Conservation (phyloP, 2,329 filamentous ascomycete genomes). For the Pseudogymnoascus sp. region DNA sequence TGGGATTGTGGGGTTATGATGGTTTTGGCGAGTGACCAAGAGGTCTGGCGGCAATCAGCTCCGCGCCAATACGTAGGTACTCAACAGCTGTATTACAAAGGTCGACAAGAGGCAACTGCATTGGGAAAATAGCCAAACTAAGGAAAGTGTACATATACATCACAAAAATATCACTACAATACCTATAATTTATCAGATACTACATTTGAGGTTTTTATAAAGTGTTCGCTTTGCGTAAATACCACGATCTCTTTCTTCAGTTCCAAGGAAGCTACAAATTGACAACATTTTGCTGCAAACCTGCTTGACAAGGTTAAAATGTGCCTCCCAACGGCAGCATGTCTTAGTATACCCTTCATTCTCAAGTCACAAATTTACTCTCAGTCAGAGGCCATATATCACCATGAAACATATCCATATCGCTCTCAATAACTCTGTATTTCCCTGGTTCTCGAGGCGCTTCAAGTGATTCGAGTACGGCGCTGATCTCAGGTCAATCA, state of each 20-base stretch:
- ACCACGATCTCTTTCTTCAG: neutral
- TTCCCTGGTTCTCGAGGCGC: neutral
- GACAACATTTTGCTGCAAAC: neutral
- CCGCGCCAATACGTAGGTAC: conserved; percentile 11
- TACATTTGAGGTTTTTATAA: neutral
- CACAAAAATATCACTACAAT: neutral
- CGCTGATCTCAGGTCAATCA: neutral
- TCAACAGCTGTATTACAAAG: conserved; percentile 9
- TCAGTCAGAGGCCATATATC: neutral
- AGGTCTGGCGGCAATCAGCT: conserved; percentile 12
- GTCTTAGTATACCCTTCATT: neutral
- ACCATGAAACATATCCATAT: neutral
- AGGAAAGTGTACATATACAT: conserved; percentile 5
- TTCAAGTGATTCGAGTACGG: neutral
- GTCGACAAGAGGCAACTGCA: conserved; percentile 4
- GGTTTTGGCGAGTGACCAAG: conserved; percentile 17
- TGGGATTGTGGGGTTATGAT: conserved; percentile 19
- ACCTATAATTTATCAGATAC: neutral
- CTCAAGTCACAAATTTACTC: neutral
- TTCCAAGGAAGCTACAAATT: conserved; percentile 7
- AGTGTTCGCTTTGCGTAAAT: neutral
- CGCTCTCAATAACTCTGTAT: neutral
- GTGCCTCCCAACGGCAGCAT: neutral
- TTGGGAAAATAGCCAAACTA: neutral
- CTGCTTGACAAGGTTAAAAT: neutral